Evolutionary conservation across 208 protist species (phyloP).

Genomic region (Entamoeba dispar): DNA sequence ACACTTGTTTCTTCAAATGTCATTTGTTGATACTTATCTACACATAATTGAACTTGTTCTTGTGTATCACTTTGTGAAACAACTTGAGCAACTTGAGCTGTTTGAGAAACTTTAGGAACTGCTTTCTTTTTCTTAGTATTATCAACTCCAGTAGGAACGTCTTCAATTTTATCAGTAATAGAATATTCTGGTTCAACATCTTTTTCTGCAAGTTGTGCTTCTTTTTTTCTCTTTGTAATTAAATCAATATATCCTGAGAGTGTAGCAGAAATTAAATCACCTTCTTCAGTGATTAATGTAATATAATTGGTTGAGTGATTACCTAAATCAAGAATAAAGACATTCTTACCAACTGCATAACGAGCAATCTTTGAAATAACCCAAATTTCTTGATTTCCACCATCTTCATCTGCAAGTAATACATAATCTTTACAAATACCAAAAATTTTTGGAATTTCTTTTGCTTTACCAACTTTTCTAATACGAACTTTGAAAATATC

Average conservation of each 20-base stretch:
- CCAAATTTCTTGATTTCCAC: background rate
- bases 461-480: background rate
- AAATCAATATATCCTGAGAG: background rate
- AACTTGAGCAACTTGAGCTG: background rate
- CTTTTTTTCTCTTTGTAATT: background rate
- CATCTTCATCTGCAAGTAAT: background rate
- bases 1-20: background rate
- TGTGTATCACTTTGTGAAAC: background rate
- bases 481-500: background rate
- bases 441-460: slow-evolving; percentile 1
- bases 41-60: background rate
- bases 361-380: background rate
- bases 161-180: background rate
- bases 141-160: background rate
- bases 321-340: background rate
- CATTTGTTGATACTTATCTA: background rate
- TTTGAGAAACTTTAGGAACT: background rate
- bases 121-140: background rate
- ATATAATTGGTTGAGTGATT: background rate
- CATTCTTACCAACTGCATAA: background rate
- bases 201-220: background rate
- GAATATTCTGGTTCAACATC: background rate
- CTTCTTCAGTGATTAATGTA: background rate
- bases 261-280: background rate
- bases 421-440: background rate